Evolutionary conservation across 306 rosid species (phyloP).

Genomic region (Cucumis cinereus): DNA sequence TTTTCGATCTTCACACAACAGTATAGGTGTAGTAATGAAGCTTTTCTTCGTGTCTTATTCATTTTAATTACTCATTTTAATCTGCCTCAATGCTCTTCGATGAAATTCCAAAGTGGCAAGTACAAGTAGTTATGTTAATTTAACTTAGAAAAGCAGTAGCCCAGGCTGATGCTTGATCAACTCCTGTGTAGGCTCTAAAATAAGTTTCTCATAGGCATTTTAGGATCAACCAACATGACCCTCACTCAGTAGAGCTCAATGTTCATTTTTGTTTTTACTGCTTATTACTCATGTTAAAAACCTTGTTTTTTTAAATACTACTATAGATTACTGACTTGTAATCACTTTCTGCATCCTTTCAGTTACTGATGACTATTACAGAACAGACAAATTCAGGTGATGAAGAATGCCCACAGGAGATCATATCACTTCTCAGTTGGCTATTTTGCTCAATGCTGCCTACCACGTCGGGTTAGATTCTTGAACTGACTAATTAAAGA

Average conservation of each 20-base stretch:
- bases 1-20: slow-evolving; percentile 6
- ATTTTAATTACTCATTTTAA: background rate
- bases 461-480: background rate
- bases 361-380: background rate
- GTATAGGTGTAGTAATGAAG: background rate
- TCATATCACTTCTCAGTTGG: background rate
- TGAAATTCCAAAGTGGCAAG: background rate
- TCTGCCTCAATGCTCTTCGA: background rate
- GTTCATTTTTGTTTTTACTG: background rate
- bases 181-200: background rate
- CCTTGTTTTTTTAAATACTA: background rate
- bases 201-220: background rate
- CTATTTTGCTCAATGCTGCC: background rate
- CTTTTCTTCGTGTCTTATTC: background rate
- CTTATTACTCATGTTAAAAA: background rate
- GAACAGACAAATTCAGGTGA: background rate
- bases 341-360: background rate
- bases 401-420: background rate
- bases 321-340: background rate
- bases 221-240: background rate
- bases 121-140: background rate
- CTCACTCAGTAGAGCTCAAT: background rate
- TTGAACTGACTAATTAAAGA: background rate
- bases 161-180: background rate
- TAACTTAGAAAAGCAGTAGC: background rate